Conservation (phyloP, 208 protist genomes). For the Acanthamoeba healyi region DNA sequence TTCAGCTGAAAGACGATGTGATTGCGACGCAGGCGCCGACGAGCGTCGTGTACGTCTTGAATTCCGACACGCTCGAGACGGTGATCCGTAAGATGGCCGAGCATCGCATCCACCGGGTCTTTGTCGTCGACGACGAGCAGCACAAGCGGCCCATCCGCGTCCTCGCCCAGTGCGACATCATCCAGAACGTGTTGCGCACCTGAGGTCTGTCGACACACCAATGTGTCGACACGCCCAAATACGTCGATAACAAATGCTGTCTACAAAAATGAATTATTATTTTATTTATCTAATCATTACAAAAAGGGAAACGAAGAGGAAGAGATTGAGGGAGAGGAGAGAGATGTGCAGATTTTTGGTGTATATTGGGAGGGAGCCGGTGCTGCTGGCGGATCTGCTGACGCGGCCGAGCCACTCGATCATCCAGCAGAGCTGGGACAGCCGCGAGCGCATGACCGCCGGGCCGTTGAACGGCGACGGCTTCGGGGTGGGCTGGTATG, state of each 20-base stretch:
- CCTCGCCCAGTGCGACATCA: neutral
- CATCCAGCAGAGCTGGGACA: conserved; percentile 68
- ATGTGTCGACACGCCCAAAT: no score
- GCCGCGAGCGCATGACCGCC: conserved; percentile 60
- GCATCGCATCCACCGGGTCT: conserved; percentile 14
- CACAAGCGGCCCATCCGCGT: neutral
- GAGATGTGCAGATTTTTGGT: conserved; percentile 57
- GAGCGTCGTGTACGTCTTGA: neutral
- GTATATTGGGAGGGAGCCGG: conserved; percentile 53
- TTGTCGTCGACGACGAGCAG: conserved; percentile 10
- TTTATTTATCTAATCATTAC: no score
- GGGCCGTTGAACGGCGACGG: conserved; percentile 76
- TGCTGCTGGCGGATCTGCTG: conserved; percentile 60
- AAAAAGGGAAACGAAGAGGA: no score
- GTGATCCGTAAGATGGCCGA: conserved; percentile 25
- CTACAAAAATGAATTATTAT: no score
- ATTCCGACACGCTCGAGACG: conserved; percentile 1
- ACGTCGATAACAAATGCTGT: no score
- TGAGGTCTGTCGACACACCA: neutral
- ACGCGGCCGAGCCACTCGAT: conserved; percentile 70
- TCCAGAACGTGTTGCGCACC: neutral
- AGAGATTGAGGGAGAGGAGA: neutral
- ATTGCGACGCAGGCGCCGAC: neutral
- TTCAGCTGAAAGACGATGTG: neutral
- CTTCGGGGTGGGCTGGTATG: conserved; percentile 77